Base-by-base conservation (phyloP, 306 rosid species). In the Medicago ruthenica region DNA sequence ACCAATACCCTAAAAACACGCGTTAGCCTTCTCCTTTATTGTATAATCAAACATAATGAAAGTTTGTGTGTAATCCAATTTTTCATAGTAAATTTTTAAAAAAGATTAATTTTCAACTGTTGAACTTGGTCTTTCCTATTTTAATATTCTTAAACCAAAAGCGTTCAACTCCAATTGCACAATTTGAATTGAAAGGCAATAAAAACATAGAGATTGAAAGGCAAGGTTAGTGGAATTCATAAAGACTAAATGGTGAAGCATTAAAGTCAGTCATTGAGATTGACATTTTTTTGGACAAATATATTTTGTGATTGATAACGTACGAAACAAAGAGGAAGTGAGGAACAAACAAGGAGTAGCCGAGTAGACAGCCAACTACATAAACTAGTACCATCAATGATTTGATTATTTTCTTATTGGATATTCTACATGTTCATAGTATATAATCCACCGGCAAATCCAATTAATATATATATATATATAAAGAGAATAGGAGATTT, bases 391-490 rank as follows among this genome's bases (percentile, higher is more conserved):
- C 59, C 1, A 8, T 17, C 34, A 57, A 9, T 57, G 6, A 20
- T 57, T 21, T 57, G 7, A 55, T 17, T 21, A 6, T 16, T 57
- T 57, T 57, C 15, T 21, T 21, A 3, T 20, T 57, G n/a, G 10
- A 57, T 57, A 34, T 4, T 61, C 20, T 61, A 31, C 41, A 61
- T 14, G 20, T 61, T 31, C 20, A 14, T 61, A 6, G 42, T 14
- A 13, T 31, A 31, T 11, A 27, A 9, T 60, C 66, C 41, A 60
- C 66, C 66, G 66, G 40, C 66, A 59, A 11, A 59, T 59, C 40
- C 17, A 27, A 60, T 27, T 60, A 13, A 20, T 57, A 57, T 10
- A 4, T 12, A 21, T 11, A 21, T 1, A 0, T 21, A 21, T 27
- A 27, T 27, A 27, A 27, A n/a, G n/a, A n/a, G n/a, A n/a, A n/a